Percentiles rank a stretch among this genome's conserved stretches.
phyloP scores from a whole-genome alignment of 2,329 filamentous ascomycete species.

The Akanthomyces lecanii region DNA sequence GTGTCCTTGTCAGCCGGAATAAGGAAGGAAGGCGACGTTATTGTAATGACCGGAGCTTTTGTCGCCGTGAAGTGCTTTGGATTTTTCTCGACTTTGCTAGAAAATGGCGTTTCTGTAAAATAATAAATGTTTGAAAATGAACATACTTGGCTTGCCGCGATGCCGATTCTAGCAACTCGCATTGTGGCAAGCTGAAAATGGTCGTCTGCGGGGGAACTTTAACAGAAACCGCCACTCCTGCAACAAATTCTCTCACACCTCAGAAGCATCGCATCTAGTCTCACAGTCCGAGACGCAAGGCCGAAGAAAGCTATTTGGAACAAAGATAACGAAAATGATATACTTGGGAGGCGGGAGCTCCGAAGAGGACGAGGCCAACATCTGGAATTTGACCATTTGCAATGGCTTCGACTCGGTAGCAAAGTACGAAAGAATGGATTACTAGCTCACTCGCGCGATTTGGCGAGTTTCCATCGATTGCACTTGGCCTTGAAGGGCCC shows the following conservation, averaged over 20 bases:
- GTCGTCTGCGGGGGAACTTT: too few relatives aligned
- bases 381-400: constrained; percentile 5
- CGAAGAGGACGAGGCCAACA: not conserved
- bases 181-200: too few relatives aligned
- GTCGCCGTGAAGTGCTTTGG: too few relatives aligned
- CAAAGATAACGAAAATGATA: not conserved
- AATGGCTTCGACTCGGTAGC: not conserved
- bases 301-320: not conserved
- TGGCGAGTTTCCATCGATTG: not conserved
- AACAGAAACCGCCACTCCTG: not conserved
- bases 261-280: not conserved
- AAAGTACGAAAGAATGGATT: not conserved
- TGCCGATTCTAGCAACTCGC: not conserved
- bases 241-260: not conserved
- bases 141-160: not conserved
- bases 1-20: not conserved
- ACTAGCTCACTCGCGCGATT: not conserved
- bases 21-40: not conserved
- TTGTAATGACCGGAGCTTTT: not conserved
- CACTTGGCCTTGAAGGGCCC: not conserved
- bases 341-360: constrained; percentile 3
- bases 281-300: not conserved
- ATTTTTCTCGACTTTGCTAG: not conserved
- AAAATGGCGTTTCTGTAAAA: not conserved
- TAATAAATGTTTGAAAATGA: not conserved